Evolutionary conservation across 805 yeast genomes (phyloP), one percentile per base, ranked within the genome.

Genomic region (Ascoidea asiatica): DNA sequence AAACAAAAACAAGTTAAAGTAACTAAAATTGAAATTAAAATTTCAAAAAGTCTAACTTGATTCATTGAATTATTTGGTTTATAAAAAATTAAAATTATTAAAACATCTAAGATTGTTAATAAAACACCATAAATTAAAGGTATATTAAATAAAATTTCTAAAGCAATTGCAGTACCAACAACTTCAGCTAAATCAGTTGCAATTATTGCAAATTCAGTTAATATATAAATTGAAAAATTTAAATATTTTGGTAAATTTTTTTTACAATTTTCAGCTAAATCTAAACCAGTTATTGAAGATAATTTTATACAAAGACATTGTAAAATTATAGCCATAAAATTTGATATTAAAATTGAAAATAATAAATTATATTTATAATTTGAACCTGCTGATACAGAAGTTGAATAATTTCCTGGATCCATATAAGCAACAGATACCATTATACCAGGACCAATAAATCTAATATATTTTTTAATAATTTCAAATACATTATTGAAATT

Each of bases 141-240:
- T 8, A 88, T 75, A 1, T 72, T 69, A 53, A 88, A 79, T 21
- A 88, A 59, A 47, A 88, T 85, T 52, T 85, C 79, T 43, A 88
- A 66, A 0, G 95, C 77, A 41, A 88, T 84, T 8, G 95, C 95
- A 3, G 95, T 82, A 2, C 97, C 97, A 5, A 88, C 90, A 8
- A 88, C 95, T 60, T 88, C 97, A 1, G 96, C 96, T 53, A 88
- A 64, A 58, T 88, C 97, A 0, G 97, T 88, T 7, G 95, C 95
- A 35, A 88, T 80, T 49, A 88, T 88, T 2, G 95, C 95, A 20
- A 85, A 53, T 54, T 88, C 95, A 0, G 95, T 87, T 52, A 83
- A 70, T 1, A 74, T 57, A 57, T 87, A 88, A 4, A 87, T 63
- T 5, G 70, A 48, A 8, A 77, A 45, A 51, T 80, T 80, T 48